These are phyloP conservation scores for Lactarius psammicola DNA, from an alignment of 768 basidiomycete species.

Conservation along the genomic window DNA sequence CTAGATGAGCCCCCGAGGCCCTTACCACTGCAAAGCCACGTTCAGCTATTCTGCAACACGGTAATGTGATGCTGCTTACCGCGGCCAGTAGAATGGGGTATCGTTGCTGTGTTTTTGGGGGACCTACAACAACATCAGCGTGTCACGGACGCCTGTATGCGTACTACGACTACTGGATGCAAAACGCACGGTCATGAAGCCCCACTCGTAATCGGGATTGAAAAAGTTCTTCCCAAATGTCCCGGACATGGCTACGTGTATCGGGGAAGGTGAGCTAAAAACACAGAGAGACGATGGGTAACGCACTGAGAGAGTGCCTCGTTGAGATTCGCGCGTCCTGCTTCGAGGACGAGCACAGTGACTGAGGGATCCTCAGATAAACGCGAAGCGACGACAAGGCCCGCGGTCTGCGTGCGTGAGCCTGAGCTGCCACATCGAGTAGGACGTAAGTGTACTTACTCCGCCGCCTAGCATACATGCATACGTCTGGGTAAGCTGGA, in stretches of 20 bases:
- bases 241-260: conserved; percentile 13
- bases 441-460: neutral
- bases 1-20: conserved; percentile 28
- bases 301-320: conserved; percentile 23
- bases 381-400: conserved; percentile 31
- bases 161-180: too few relatives aligned
- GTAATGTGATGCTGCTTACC: neutral
- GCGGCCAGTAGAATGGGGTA: conserved; percentile 22
- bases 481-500: neutral
- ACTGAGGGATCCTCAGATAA: conserved; percentile 31
- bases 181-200: conserved; percentile 25
- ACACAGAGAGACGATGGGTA: neutral
- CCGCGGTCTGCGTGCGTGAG: conserved; percentile 23
- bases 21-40: conserved; percentile 21
- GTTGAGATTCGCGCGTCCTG: conserved; percentile 29
- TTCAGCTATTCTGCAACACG: neutral
- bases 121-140: conserved; percentile 9
- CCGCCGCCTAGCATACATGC: conserved; percentile 5
- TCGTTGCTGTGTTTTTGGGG: conserved; percentile 26
- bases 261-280: neutral
- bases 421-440: neutral
- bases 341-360: conserved; percentile 33
- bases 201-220: conserved; percentile 29
- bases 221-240: conserved; percentile 25
- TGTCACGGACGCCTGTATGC: neutral